A percentile compares a stretch with the other conserved stretches of the same genome.
Conservation (phyloP, 805 yeast species). For the Starmerella floris region DNA sequence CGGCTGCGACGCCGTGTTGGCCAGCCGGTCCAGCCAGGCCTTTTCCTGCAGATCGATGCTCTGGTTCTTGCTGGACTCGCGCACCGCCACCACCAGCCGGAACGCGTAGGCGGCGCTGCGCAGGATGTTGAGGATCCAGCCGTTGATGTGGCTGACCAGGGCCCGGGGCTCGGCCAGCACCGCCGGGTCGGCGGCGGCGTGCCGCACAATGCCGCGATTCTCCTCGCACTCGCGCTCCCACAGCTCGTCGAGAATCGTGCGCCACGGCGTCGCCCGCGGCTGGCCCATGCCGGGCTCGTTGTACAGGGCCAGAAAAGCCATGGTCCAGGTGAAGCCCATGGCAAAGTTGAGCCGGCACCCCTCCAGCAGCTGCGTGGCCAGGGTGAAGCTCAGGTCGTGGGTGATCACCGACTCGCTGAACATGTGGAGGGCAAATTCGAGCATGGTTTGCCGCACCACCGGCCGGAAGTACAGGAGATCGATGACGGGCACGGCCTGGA, state of each 20-base stretch:
- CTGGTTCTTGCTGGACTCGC: not conserved
- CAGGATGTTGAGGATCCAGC: not conserved
- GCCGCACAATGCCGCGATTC: not conserved
- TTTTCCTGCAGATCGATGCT: not conserved
- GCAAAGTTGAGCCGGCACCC: not conserved
- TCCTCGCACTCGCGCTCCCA: not conserved
- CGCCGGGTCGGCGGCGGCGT: not conserved
- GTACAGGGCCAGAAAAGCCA: not conserved
- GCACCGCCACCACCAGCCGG: not conserved
- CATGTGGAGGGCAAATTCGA: not conserved
- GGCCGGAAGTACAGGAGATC: not conserved
- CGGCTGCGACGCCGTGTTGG: not conserved
- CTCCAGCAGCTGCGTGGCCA: not conserved
- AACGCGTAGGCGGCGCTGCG: not conserved
- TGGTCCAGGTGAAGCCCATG: not conserved
- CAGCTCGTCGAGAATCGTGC: not conserved
- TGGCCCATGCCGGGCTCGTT: not conserved
- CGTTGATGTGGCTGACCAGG: not conserved
- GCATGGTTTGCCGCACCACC: not conserved
- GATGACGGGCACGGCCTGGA: not conserved
- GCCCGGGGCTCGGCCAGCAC: not conserved
- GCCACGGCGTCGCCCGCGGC: not conserved
- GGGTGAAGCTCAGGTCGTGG: not conserved
- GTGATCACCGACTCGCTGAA: not conserved
- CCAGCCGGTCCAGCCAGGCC: not conserved